Base-by-base conservation (phyloP, 345 rosid species). In the Isatis tinctoria region DNA sequence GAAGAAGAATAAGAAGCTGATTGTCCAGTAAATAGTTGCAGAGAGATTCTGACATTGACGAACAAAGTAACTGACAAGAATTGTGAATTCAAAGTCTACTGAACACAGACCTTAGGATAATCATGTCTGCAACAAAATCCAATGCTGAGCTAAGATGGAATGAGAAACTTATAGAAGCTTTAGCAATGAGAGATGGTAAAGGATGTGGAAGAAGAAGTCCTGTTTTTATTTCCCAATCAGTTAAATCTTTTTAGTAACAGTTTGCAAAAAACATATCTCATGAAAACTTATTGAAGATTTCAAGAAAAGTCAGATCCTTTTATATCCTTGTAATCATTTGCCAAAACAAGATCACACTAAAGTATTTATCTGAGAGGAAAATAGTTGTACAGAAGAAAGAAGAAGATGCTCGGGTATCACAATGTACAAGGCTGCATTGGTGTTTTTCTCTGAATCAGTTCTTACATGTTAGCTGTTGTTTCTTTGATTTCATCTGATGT, bases 401-500 rank as follows among this genome's bases (percentile, higher is more conserved):
- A 68, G 74, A 68, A 30, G 54, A 40, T 59, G 62, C 8, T 74
- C 10, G 52, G 37, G 69, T 75, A 75, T 68, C 79, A 35, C 37
- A 4, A 75, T 75, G 57, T 75, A 75, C 79, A 68, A 30, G 39
- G 28, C 60, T 74, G 69, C 68, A 74, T 67, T 67, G 62, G 28
- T 10, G 44, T 20, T 27, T 28, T 16, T 48, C 73, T 67, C 62
- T 40, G 59, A 52, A 63, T 39, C 71, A 49, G 45, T 16, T 71
- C 72, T 85, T 76, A 93, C 86, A 90, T 75, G 69, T 87, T 86
- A 48, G 79, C 81, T 43, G 91, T 91, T 5, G 90, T 36, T 79
- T 83, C 87, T 84, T 70, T 85, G 77, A 93, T 89, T 78, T 93
- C 97, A n/a, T 90, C 98, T 76, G 78, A 60, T 5, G 96, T 44